Evolutionary conservation across 371 early-diverging fungal species (phyloP), one percentile per base, ranked within the genome.

Genomic region (Actinomortierella wolfii): DNA sequence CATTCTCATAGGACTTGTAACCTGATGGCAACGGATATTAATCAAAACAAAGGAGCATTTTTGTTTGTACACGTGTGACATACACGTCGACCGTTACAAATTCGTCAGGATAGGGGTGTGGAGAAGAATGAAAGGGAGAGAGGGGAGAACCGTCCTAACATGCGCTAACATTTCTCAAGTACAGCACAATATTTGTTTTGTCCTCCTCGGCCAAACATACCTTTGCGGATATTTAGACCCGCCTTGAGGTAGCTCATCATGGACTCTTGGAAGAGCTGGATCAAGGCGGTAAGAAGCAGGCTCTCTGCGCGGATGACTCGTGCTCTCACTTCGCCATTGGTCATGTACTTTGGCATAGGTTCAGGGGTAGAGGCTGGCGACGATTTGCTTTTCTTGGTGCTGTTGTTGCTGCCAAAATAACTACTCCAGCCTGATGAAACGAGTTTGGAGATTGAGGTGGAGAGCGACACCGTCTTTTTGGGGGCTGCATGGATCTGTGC

Each of bases 231-330:
- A 59, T 86, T 88, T 23, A 85, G 54, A 13, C 85, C 88, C 6
- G 80, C 82, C 57, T 84, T 85, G n/a, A 86, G 67, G 49, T 86
- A 88, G 5, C 85, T 83, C 34, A 84, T 76, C 2, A 80, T 65
- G 9, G 80, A 82, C 57, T 85, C 88, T 64, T 84, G 81, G 11
- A 82, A 63, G 34, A 88, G 67, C 54, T 82, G 76, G 44, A 85
- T 69, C 43, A 86, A 67, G 7, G 84, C 80, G 49, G 82, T 88
- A 54, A 86, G 52, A 18, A 88, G 54, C 39, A 82, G 67, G 45
- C 85, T 69, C 64, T 88, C 88, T 1, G 86, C 85, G 51, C 81
- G 78, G 58, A 85, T 70, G n/a, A 85, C 82, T 61, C 81, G 82
- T 0, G 85, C 86, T 43, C 88, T 70, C 26, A 88, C 71, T 20